Evolutionary conservation across 2,329 filamentous ascomycete genomes (phyloP).

Genomic region (Fusarium acutatum): DNA sequence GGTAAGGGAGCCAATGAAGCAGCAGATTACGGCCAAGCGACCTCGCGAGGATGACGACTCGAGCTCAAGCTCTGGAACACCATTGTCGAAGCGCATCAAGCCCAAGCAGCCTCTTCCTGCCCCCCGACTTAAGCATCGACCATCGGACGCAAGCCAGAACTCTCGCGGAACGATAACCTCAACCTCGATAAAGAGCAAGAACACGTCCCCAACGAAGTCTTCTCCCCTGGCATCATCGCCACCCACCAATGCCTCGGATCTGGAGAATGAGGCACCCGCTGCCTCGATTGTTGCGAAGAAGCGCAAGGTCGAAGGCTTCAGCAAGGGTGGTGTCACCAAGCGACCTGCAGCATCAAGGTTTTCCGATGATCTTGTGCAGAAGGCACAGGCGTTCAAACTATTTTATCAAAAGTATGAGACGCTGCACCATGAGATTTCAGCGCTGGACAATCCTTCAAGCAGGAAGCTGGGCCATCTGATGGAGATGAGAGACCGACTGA

Average conservation of each 20-base stretch:
- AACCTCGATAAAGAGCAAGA: conserved; percentile 59
- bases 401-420: conserved; percentile 66
- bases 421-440: conserved; percentile 64
- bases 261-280: conserved; percentile 55
- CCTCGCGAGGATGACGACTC: conserved; percentile 62
- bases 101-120: conserved; percentile 52
- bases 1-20: conserved; percentile 45
- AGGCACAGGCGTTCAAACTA: conserved; percentile 64
- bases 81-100: conserved; percentile 67
- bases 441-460: conserved; percentile 59
- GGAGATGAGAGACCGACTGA: conserved; percentile 63
- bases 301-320: conserved; percentile 50
- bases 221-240: conserved; percentile 72
- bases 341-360: conserved; percentile 43
- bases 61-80: conserved; percentile 67
- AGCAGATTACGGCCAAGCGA: conserved; percentile 56
- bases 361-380: conserved; percentile 56
- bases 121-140: conserved; percentile 53
- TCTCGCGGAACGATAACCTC: conserved; percentile 51
- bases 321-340: conserved; percentile 41
- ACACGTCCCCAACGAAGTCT: conserved; percentile 68
- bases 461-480: conserved; percentile 60
- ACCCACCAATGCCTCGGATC: conserved; percentile 71
- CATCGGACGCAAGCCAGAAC: conserved; percentile 59
- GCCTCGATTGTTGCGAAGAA: conserved; percentile 51